Percentiles rank a stretch among this genome's conserved stretches.
Evolutionary conservation across 345 rosid genomes (phyloP).

Genomic region (Populus deltoides): DNA sequence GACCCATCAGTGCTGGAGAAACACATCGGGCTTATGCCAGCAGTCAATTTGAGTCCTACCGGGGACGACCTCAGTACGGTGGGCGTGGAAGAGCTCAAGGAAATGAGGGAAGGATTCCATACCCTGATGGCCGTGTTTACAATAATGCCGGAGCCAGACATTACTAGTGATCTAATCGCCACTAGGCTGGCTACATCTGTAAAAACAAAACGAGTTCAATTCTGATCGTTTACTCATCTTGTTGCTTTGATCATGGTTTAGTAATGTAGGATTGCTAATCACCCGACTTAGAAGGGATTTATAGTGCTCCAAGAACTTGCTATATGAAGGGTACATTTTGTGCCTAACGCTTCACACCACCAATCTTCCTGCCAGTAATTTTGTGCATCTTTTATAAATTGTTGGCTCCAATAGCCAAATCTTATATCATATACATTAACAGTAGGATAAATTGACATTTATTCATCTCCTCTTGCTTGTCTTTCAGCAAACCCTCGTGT

Average conservation of each 20-base stretch:
- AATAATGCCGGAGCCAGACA: constrained; percentile 6
- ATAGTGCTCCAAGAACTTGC: background rate
- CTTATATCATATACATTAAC: background rate
- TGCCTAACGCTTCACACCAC: background rate
- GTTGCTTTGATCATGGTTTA: background rate
- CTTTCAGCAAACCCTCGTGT: background rate
- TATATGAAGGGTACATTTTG: background rate
- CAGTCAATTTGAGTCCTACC: constrained; percentile 8
- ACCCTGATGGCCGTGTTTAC: constrained; percentile 17
- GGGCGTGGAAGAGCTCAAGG: constrained; percentile 9
- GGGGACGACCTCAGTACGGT: constrained; percentile 10
- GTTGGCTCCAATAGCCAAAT: background rate
- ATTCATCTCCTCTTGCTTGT: background rate
- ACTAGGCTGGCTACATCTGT: background rate
- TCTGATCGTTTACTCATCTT: too few relatives aligned
- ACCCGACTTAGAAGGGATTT: background rate
- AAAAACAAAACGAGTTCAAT: background rate
- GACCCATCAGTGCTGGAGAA: background rate
- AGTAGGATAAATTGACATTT: too few relatives aligned
- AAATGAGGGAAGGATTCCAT: constrained; percentile 20
- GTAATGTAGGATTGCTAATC: background rate
- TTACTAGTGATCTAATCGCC: background rate
- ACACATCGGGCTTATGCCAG: background rate
- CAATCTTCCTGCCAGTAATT: background rate
- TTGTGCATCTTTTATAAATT: background rate